Percentiles rank a stretch among this genome's conserved stretches.
phyloP scores from a whole-genome alignment of 805 yeast genomes.

The Teunomyces pallodes region DNA sequence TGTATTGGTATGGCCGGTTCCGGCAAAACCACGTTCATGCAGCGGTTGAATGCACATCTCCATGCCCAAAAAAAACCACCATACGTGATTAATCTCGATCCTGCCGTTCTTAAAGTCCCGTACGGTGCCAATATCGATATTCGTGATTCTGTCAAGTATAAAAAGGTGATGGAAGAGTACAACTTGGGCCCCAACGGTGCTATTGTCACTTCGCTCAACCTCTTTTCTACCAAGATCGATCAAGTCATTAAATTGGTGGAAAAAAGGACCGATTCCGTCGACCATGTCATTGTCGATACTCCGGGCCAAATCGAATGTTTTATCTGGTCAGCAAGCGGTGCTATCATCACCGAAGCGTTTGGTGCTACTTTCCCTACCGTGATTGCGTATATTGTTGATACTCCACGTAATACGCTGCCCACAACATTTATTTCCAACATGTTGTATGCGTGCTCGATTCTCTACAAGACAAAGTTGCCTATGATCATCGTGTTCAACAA shows the following conservation, averaged over 20 bases:
- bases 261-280: conserved; percentile 56
- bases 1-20: conserved; percentile 61
- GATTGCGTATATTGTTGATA: conserved; percentile 92
- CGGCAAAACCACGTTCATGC: conserved; percentile 98
- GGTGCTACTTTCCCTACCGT: conserved; percentile 96
- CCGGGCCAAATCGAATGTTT: conserved; percentile 99
- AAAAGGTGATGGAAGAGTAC: conserved; percentile 94
- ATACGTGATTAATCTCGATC: conserved; percentile 91
- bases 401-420: conserved; percentile 92
- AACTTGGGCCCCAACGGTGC: conserved; percentile 98
- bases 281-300: conserved; percentile 86
- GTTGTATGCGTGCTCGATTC: conserved; percentile 96
- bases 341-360: conserved; percentile 93
- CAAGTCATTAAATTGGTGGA: conserved; percentile 87
- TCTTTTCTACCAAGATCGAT: conserved; percentile 93
- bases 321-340: conserved; percentile 97
- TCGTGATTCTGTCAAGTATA: conserved; percentile 92
- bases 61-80: conserved; percentile 74
- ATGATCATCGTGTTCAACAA: conserved; percentile 96
- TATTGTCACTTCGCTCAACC: conserved; percentile 88
- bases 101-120: conserved; percentile 93
- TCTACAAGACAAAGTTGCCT: conserved; percentile 93
- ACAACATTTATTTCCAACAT: conserved; percentile 97
- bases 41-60: conserved; percentile 84
- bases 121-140: conserved; percentile 93